Evolutionary conservation across 768 basidiomycete species (phyloP).

Genomic region (Suillus weaverae): DNA sequence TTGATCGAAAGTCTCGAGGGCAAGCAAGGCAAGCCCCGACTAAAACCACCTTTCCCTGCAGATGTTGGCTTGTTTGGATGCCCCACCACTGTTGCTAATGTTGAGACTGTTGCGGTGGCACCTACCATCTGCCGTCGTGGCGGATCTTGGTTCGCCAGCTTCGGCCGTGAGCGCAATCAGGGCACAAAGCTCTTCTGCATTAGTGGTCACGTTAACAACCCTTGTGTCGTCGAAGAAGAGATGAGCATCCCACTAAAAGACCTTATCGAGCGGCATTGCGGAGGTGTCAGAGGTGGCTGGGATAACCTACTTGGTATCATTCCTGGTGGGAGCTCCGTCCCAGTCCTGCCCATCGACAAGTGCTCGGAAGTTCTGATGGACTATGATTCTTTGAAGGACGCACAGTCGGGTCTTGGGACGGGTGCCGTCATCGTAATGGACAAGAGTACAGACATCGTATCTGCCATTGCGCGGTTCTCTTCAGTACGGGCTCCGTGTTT

Average conservation of each 20-base stretch:
- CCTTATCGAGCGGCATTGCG: constrained; percentile 94
- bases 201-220: constrained; percentile 97
- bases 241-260: constrained; percentile 97
- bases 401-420: constrained; percentile 94
- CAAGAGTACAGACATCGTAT: constrained; percentile 93
- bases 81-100: constrained; percentile 96
- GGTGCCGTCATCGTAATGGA: constrained; percentile 99
- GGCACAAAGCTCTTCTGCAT: constrained; percentile 98
- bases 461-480: constrained; percentile 92
- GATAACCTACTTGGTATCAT: constrained; percentile 96
- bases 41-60: constrained; percentile 99
- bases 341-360: constrained; percentile 79
- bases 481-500: constrained; percentile 40
- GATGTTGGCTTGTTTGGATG: constrained; percentile 98
- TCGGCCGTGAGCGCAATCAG: constrained; percentile 89
- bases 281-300: constrained; percentile 94
- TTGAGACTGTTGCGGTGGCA: constrained; percentile 97
- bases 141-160: constrained; percentile 85
- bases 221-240: constrained; percentile 97
- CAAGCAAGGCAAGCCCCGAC: constrained; percentile 95
- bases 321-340: constrained; percentile 93
- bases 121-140: constrained; percentile 95
- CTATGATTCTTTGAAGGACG: constrained; percentile 95
- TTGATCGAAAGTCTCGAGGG: constrained; percentile 96
- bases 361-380: constrained; percentile 96